Evolutionary conservation across 257 asterid genomes (phyloP), one percentile per base, ranked within the genome.

Genomic region (Scutellaria baicalensis): DNA sequence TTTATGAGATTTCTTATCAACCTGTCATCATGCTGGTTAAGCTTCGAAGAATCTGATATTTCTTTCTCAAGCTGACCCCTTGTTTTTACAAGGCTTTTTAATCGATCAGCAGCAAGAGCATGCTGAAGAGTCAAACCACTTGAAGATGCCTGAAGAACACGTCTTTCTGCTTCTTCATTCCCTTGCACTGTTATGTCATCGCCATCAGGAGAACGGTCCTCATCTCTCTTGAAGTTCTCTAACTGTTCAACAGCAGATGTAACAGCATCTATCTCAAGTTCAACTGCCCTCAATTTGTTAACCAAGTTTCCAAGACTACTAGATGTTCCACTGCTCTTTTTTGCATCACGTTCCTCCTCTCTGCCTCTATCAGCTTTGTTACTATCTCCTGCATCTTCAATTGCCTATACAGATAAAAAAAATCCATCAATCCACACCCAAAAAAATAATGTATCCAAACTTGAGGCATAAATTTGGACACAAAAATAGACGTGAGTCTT

Each of bases 91-190:
- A 94, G 80, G 82, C 96, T 94, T 72, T 70, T 80, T 61, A 94
- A 76, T 40, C 99, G 93, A 68, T 94, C 96, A 59, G 89, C 76
- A 49, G 96, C 94, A 69, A 94, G 87, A 79, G 96, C 99, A 73
- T 86, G 95, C 84, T 94, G 99, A 79, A 94, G 95, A 38, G 84
- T 75, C 72, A 73, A 74, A 77, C 81, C 91, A 68, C 79, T 85
- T 67, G 86, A 71, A 39, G 88, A 82, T 64, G 86, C 75, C 75
- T 72, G 82, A 71, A 64, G 57, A 70, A 51, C 72, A 65, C 78
- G 79, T 62, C 74, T 81, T 69, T 80, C 83, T 39, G 38, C 78
- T 54, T 80, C 83, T 47, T 73, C 72, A 66, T 77, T 76, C 9
- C 62, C 85, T 64, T 63, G 77, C 76, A 78, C 82, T 66, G 75